Evolutionary conservation across 805 yeast species (phyloP).

Genomic region (Lipomyces lipofer): DNA sequence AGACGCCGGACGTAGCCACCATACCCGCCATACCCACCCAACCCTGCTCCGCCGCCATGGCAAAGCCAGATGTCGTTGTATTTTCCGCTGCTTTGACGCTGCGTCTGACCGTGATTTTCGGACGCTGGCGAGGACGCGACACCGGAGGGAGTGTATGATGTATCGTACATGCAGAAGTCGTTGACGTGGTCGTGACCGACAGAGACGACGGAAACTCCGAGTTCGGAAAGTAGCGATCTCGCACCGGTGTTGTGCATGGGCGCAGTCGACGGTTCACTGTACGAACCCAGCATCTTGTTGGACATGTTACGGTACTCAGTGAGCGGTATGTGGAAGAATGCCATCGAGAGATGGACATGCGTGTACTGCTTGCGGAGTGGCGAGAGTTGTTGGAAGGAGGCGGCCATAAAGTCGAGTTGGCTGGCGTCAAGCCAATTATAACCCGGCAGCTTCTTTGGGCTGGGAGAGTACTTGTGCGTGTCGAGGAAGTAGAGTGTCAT

Average conservation of each 20-base stretch:
- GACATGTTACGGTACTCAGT: constrained; percentile 69
- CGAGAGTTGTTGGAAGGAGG: constrained; percentile 39
- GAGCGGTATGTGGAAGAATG: constrained; percentile 91
- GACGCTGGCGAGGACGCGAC: constrained; percentile 1
- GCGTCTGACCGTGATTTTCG: background rate
- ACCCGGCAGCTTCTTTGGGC: constrained; percentile 55
- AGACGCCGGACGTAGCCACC: constrained; percentile 82
- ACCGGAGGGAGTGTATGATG: constrained; percentile 36
- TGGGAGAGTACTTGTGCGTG: constrained; percentile 72
- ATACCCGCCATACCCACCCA: constrained; percentile 95
- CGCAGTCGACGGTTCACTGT: constrained; percentile 75
- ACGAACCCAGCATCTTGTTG: constrained; percentile 56
- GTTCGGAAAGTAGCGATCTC: constrained; percentile 54
- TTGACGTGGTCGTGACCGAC: constrained; percentile 97
- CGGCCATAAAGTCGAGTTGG: constrained; percentile 61
- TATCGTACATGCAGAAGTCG: constrained; percentile 76
- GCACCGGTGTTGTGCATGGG: constrained; percentile 72
- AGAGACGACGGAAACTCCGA: constrained; percentile 71
- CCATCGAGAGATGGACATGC: constrained; percentile 65
- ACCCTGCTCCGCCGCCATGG: constrained; percentile 91
- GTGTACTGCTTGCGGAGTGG: constrained; percentile 35
- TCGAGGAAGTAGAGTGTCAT: constrained; percentile 75
- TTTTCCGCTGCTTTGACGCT: background rate
- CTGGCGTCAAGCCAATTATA: constrained; percentile 81
- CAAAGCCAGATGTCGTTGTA: constrained; percentile 66